Evolutionary conservation across 768 basidiomycete species (phyloP).

Genomic region (Hypholoma sublateritium): DNA sequence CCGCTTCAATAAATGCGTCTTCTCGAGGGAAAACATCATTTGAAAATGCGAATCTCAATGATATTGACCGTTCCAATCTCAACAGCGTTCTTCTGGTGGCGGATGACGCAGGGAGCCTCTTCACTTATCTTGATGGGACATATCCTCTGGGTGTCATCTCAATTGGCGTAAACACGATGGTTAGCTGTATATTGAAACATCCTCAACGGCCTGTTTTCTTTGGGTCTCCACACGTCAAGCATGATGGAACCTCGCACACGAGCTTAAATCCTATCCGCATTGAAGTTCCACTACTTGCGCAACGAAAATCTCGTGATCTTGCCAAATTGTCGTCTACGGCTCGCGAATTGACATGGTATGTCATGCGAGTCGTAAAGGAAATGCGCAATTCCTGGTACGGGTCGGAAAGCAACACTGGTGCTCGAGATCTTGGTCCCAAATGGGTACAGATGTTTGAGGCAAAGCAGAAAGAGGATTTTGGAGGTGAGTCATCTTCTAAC

Average conservation of each 20-base stretch:
- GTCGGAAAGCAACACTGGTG: slow-evolving; percentile 61
- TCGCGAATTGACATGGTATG: slow-evolving; percentile 72
- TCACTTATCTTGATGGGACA: slow-evolving; percentile 73
- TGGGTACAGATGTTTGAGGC: slow-evolving; percentile 69
- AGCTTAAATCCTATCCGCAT: slow-evolving; percentile 46
- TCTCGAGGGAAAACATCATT: slow-evolving; percentile 31
- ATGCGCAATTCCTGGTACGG: slow-evolving; percentile 77
- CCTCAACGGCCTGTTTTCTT: slow-evolving; percentile 46
- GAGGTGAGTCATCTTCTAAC: slow-evolving; percentile 43
- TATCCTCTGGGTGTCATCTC: slow-evolving; percentile 64
- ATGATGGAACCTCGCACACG: slow-evolving; percentile 25
- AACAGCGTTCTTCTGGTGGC: slow-evolving; percentile 66
- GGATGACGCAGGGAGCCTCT: slow-evolving; percentile 57
- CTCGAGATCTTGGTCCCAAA: slow-evolving; percentile 68
- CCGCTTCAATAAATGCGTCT: slow-evolving; percentile 60
- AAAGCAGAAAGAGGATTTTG: slow-evolving; percentile 65
- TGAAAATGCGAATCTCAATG: slow-evolving; percentile 34
- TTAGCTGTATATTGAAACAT: slow-evolving; percentile 47
- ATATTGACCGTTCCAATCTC: slow-evolving; percentile 50
- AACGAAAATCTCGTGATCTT: slow-evolving; percentile 61
- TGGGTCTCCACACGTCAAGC: slow-evolving; percentile 38
- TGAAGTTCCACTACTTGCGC: slow-evolving; percentile 55
- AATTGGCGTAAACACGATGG: slow-evolving; percentile 30
- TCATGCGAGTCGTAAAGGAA: slow-evolving; percentile 67
- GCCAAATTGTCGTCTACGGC: slow-evolving; percentile 69